Percentiles rank a stretch among this genome's conserved stretches.
Conservation (phyloP, 306 rosid species). For the Nissolia schottii region DNA sequence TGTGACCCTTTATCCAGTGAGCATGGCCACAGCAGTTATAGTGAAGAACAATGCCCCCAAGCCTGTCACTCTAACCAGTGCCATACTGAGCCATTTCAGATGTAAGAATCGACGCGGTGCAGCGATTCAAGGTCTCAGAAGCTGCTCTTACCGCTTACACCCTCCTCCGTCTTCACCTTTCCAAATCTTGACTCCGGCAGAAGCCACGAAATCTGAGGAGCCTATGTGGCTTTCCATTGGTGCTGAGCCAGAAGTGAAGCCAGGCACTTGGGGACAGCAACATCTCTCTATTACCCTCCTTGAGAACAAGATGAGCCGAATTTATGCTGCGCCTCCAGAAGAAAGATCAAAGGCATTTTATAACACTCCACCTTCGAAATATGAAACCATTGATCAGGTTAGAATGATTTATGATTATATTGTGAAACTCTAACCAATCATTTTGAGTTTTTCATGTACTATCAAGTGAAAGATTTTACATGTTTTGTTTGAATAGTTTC, state of each 20-base stretch:
- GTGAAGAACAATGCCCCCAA: constrained; percentile 64
- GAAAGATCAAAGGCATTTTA: constrained; percentile 72
- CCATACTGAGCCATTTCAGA: constrained; percentile 74
- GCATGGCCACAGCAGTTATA: constrained; percentile 86
- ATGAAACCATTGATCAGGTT: constrained; percentile 90
- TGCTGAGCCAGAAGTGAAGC: constrained; percentile 46
- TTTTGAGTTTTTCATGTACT: background rate
- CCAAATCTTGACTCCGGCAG: constrained; percentile 61
- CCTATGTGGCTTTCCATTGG: constrained; percentile 57
- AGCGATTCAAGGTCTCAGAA: constrained; percentile 71
- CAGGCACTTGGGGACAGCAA: constrained; percentile 74
- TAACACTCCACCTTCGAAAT: constrained; percentile 80
- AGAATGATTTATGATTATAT: background rate
- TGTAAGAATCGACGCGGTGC: constrained; percentile 68
- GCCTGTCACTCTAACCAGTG: constrained; percentile 53
- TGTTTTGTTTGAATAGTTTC: background rate
- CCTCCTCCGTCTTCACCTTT: constrained; percentile 79
- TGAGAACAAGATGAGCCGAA: constrained; percentile 80
- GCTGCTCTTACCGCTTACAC: constrained; percentile 60
- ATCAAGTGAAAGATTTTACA: background rate
- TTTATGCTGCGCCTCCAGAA: constrained; percentile 76
- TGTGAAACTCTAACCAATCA: background rate
- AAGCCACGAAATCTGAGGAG: constrained; percentile 59
- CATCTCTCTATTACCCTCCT: constrained; percentile 65
- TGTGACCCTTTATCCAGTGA: constrained; percentile 72